Percentiles rank a stretch among this genome's conserved stretches.
These are phyloP conservation scores for Pleurotus salmoneostramineus DNA, from an alignment of 768 basidiomycete species.

Conservation along the genomic window DNA sequence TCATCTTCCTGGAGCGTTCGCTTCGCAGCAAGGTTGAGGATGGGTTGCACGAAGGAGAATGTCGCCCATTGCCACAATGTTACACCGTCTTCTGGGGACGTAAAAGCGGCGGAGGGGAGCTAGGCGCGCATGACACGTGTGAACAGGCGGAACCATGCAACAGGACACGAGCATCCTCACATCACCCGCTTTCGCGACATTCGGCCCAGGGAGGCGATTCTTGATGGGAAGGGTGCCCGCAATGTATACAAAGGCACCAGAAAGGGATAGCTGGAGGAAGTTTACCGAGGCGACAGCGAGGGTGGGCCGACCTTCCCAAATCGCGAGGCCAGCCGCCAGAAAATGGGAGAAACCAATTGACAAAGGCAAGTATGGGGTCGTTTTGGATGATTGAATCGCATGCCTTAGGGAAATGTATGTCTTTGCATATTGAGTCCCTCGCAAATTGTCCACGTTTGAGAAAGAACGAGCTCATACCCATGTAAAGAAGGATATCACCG, in stretches of 20 bases:
- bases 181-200: constrained; percentile 46
- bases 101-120: constrained; percentile 39
- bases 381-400: constrained; percentile 36
- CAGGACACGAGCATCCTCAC: constrained; percentile 25
- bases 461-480: constrained; percentile 40
- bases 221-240: constrained; percentile 58
- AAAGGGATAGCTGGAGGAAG: constrained; percentile 26
- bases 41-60: constrained; percentile 62
- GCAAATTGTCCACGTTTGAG: constrained; percentile 1
- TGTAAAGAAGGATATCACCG: constrained; percentile 25
- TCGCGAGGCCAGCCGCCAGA: constrained; percentile 10
- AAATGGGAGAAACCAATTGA: constrained; percentile 35
- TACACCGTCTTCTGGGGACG: constrained; percentile 64
- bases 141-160: constrained; percentile 5
- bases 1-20: constrained; percentile 48
- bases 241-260: constrained; percentile 39
- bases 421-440: constrained; percentile 23
- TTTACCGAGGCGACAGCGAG: constrained; percentile 18
- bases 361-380: constrained; percentile 51
- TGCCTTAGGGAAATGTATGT: constrained; percentile 37
- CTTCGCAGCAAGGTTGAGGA: constrained; percentile 46
- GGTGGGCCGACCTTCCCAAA: constrained; percentile 4
- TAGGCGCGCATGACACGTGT: constrained; percentile 23
- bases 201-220: constrained; percentile 34
- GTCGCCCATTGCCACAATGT: constrained; percentile 63